Evolutionary conservation across 306 rosid species (phyloP).

Genomic region (Gastrolobium bilobum): DNA sequence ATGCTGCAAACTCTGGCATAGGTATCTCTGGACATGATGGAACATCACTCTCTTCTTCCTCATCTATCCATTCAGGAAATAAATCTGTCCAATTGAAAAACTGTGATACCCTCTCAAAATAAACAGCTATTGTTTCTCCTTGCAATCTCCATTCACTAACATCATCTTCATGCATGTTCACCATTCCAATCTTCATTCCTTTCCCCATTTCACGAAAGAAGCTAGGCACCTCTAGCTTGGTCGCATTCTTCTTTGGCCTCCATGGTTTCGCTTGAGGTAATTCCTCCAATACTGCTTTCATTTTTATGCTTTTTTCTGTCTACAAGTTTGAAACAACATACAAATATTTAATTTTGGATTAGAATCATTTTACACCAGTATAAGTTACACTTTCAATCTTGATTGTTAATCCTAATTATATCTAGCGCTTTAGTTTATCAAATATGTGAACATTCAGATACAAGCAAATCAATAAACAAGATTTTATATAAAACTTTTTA

Average conservation of each 20-base stretch:
- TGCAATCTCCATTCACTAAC: constrained; percentile 63
- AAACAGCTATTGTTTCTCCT: constrained; percentile 50
- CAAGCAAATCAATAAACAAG: too few species aligned
- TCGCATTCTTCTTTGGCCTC: constrained; percentile 53
- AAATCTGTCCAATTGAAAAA: constrained; percentile 87
- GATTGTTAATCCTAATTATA: too few species aligned
- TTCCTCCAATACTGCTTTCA: constrained; percentile 72
- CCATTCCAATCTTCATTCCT: constrained; percentile 80
- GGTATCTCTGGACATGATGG: constrained; percentile 88
- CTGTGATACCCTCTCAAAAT: constrained; percentile 70
- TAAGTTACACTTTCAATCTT: too few species aligned
- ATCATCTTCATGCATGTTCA: constrained; percentile 76
- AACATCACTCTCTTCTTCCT: constrained; percentile 88
- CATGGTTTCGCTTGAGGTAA: constrained; percentile 14
- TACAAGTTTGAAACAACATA: constrained; percentile 30
- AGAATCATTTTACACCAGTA: too few species aligned
- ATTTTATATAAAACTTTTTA: too few species aligned
- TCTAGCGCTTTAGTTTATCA: too few species aligned
- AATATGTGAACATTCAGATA: too few species aligned
- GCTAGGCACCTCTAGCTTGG: constrained; percentile 66
- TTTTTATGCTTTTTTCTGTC: constrained; percentile 65
- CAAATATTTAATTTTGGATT: neutral
- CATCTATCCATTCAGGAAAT: constrained; percentile 95
- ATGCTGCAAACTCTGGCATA: constrained; percentile 67
- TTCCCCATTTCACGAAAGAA: constrained; percentile 62